Percentiles rank a stretch among this genome's conserved stretches.
Conservation (phyloP, 208 protist species). For the Herpetomonas tarakana region DNA sequence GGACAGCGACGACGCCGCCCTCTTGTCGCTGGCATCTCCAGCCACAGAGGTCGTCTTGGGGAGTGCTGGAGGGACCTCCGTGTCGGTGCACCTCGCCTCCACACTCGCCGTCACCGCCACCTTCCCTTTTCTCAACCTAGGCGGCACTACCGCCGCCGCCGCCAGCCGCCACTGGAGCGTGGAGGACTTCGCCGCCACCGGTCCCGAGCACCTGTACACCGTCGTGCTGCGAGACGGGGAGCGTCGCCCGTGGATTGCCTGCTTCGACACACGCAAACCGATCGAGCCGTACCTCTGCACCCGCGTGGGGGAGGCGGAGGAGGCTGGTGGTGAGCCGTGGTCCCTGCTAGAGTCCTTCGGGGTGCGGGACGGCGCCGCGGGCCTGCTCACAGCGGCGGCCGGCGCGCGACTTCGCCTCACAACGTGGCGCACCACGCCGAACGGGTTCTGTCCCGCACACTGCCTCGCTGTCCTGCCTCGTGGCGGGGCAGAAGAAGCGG, state of each 20-base stretch:
- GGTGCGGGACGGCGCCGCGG: not conserved
- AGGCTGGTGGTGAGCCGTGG: too few relatives aligned
- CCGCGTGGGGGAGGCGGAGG: not conserved
- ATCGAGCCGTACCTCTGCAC: not conserved
- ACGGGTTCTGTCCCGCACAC: not conserved
- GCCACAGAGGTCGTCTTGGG: too few relatives aligned
- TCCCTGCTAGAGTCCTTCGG: not conserved
- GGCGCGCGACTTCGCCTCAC: not conserved
- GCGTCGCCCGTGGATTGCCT: conserved; percentile 2
- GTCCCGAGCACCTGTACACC: conserved; percentile 3
- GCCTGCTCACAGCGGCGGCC: not conserved
- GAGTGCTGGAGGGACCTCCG: too few relatives aligned
- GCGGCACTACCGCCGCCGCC: not conserved
- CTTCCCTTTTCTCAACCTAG: not conserved
- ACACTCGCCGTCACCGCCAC: not conserved
- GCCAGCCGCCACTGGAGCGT: not conserved
- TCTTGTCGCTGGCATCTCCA: too few relatives aligned
- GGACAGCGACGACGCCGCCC: too few relatives aligned
- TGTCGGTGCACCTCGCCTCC: conserved; percentile 3
- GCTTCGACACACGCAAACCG: conserved; percentile 3
- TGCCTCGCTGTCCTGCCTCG: too few relatives aligned
- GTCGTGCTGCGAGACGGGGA: conserved; percentile 5
- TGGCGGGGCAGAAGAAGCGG: too few relatives aligned
- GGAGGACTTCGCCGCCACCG: not conserved
- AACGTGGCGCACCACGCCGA: not conserved